Evolutionary conservation across 83 land plant genomes (phyloP).

Genomic region (Thuja plicata): DNA sequence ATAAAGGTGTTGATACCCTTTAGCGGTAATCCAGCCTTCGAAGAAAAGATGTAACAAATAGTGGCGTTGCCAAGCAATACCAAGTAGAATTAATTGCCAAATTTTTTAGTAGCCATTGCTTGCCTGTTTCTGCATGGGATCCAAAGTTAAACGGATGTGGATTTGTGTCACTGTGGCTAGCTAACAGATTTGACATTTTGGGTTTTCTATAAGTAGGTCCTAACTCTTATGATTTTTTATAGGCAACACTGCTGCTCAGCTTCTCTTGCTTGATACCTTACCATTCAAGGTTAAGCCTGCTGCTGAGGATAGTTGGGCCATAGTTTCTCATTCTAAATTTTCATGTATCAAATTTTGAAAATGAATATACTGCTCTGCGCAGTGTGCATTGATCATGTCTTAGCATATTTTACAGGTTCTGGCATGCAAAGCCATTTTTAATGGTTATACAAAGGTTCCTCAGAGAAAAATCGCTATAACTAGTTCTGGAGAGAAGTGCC

Average conservation of each 20-base stretch:
- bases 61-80: background rate
- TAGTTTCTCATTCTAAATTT: background rate
- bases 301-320: background rate
- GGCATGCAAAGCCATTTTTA: background rate
- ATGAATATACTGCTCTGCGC: background rate
- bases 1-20: background rate
- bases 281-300: background rate
- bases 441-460: slow-evolving; percentile 18
- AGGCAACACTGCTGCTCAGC: background rate
- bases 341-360: background rate
- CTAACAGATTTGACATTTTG: background rate
- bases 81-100: background rate
- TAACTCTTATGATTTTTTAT: background rate
- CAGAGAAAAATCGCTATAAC: slow-evolving; percentile 2
- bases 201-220: background rate
- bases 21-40: background rate
- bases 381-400: slow-evolving; percentile 6
- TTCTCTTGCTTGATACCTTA: background rate
- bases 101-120: background rate
- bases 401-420: background rate
- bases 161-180: background rate
- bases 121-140: background rate
- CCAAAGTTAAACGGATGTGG: background rate
- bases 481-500: slow-evolving; percentile 12
- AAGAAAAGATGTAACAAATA: background rate